Evolutionary conservation across 345 rosid genomes (phyloP), one percentile per base, ranked within the genome.

Genomic region (Eucalyptus microcorys): DNA sequence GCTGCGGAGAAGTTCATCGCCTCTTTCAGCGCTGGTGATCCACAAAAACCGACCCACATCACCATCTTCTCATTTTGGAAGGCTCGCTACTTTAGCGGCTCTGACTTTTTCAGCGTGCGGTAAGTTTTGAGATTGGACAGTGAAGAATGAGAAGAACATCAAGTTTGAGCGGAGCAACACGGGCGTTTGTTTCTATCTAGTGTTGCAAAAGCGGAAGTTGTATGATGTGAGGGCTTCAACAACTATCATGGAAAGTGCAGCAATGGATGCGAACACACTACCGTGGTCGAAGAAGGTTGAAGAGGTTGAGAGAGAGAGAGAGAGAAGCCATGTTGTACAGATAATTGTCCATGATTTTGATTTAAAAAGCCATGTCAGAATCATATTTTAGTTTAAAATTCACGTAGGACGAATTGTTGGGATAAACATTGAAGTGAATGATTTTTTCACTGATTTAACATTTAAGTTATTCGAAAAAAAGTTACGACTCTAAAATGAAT

Each of bases 1-100:
- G 80, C 42, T 8, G 80, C 13, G 80, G 1, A 68, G 6, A 68
- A 34, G 24, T 68, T 16, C 43, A 5, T 68, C 6, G 43, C 80
- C 12, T 34, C 80, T 68, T 68, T 17, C 12, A 40, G 42, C 24
- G 4, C 42, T 17, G 79, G 80, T 9, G 22, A 68, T 37, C 80
- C 24, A 34, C 80, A 34, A 68, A 66, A 95, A 1, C 99, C 99
- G 68, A 96, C 94, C 86, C 97, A 96, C 91, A 96, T 89, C 85
- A 93, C 95, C 87, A 95, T 97, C 89, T 96, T 96, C 89, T 97
- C 96, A 95, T 96, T 96, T 81, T 95, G 93, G 87, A 93, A 91
- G 50, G 98, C 88, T 85, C 92, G 92, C 98, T 97, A 96, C 91
- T 94, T 94, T 57, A 8, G 88, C 86, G 86, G 88, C 89, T 37